phyloP scores from a whole-genome alignment of 2,329 filamentous ascomycete genomes.

The Colletotrichum horii region DNA sequence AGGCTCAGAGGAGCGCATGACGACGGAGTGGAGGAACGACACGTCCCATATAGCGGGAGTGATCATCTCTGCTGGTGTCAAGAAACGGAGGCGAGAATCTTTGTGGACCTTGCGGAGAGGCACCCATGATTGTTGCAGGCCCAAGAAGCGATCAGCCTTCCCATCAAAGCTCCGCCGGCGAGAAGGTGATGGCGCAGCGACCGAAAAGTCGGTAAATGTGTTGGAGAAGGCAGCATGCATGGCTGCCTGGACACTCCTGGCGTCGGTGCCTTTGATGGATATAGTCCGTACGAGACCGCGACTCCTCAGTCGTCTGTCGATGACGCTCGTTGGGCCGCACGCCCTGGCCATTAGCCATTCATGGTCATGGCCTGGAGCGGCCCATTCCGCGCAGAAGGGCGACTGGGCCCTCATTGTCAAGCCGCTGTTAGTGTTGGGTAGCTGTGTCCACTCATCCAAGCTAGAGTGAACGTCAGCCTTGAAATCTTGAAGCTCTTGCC shows the following conservation, averaged over 20 bases:
- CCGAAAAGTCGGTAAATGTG: conserved; percentile 50
- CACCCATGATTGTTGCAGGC: conserved; percentile 72
- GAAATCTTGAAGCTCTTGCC: conserved; percentile 57
- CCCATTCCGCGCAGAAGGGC: conserved; percentile 53
- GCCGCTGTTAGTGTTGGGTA: conserved; percentile 52
- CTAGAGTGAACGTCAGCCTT: conserved; percentile 36
- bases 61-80: conserved; percentile 74
- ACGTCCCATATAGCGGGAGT: conserved; percentile 75
- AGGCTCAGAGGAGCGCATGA: conserved; percentile 73
- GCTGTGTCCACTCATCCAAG: conserved; percentile 60
- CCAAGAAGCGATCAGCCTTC: conserved; percentile 55
- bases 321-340: conserved; percentile 64
- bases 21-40: conserved; percentile 71
- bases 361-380: conserved; percentile 47
- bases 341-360: conserved; percentile 74
- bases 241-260: conserved; percentile 69
- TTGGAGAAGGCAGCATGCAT: conserved; percentile 67
- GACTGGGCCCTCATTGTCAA: conserved; percentile 52
- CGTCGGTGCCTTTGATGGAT: conserved; percentile 65
- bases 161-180: conserved; percentile 30
- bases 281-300: conserved; percentile 73
- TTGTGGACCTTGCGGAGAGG: conserved; percentile 79
- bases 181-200: neutral
- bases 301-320: conserved; percentile 76
- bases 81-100: conserved; percentile 73